Evolutionary conservation across 1,284 basidiomycete species (phyloP).

Genomic region (Hymenochaete sp.): DNA sequence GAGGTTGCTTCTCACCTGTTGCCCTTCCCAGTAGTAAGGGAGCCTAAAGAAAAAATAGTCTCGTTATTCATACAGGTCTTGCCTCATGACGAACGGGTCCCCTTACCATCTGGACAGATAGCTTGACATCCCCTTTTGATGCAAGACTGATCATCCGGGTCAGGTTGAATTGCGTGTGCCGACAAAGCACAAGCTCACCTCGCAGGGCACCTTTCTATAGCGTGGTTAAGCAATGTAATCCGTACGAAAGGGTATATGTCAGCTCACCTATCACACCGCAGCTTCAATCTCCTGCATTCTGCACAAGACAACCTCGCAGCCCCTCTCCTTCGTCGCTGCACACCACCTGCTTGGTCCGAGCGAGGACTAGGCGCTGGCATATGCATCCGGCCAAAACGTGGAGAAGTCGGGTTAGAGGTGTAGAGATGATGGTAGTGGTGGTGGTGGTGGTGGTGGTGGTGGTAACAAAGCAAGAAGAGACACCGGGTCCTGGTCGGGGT

Average conservation of each 20-base stretch:
- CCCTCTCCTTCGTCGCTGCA: conserved; percentile 37
- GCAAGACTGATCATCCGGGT: too few relatives aligned
- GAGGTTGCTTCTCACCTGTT: conserved; percentile 46
- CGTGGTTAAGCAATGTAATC: neutral
- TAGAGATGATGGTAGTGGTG: conserved; percentile 2
- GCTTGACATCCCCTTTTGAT: conserved; percentile 60
- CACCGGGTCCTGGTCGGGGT: neutral
- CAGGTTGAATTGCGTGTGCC: too few relatives aligned
- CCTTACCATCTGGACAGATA: conserved; percentile 52
- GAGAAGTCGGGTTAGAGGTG: neutral
- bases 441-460: neutral
- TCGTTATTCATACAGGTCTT: neutral
- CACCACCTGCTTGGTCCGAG: conserved; percentile 10
- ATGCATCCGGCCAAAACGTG: too few relatives aligned
- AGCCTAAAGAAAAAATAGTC: conserved; percentile 36
- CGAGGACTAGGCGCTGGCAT: too few relatives aligned
- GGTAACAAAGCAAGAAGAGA: conserved; percentile 1
- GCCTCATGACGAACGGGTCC: neutral
- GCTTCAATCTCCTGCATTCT: conserved; percentile 69
- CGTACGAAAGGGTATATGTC: conserved; percentile 19
- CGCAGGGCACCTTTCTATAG: conserved; percentile 25
- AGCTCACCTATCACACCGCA: conserved; percentile 64
- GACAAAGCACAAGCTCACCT: too few relatives aligned
- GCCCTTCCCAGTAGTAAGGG: conserved; percentile 64
- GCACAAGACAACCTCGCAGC: conserved; percentile 69